Evolutionary conservation across 495 filamentous ascomycete genomes (phyloP), one percentile per base, ranked within the genome.

Genomic region (Xylaria sp.): DNA sequence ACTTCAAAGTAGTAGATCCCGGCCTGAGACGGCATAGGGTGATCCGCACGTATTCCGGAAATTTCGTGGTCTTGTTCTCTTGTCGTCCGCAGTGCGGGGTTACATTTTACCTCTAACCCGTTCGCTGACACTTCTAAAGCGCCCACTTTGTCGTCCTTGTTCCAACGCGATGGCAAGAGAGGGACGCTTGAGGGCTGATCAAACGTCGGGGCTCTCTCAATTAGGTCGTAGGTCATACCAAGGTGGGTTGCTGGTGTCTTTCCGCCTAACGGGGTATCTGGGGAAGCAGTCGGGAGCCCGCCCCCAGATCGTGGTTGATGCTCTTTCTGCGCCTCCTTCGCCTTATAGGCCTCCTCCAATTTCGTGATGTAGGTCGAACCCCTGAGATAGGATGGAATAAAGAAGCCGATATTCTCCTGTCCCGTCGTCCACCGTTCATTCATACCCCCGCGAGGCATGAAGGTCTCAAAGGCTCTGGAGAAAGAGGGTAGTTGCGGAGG

Each of bases 1-100:
- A 97, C 89, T 83, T 99, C 96, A 80, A 92, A 99, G 79, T 99
- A 99, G 81, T 97, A 98, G 67, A 99, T 91, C 0, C 96, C 96
- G 74, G 92, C 94, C 79, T 97, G 90, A 58, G 90, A 86, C n/a
- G 96, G 93, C 91, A 99, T 98, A 33, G 90, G 89, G 79, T 95
- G 86, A 75, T 99, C 93, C 44, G 97, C 89, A 43, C 96, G 90
- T 71, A 97, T 87, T 19, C 93, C 88, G 44, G 89, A 93, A 62
- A 93, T 93, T 76, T 98, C 96, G 77, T 94, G 91, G 43, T 97
- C 93, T 67, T 80, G 77, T 52, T 83, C 83, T 68, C 79, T 75
- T 31, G 75, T 57, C 64, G 55, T 73, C 66, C 78, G 79, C 73
- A 75, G 63, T 29, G 85, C 84, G 21, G 72, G 62, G 43, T 80